phyloP scores from a whole-genome alignment of 2,329 filamentous ascomycete genomes.

The Trichoderma koningiopsis region DNA sequence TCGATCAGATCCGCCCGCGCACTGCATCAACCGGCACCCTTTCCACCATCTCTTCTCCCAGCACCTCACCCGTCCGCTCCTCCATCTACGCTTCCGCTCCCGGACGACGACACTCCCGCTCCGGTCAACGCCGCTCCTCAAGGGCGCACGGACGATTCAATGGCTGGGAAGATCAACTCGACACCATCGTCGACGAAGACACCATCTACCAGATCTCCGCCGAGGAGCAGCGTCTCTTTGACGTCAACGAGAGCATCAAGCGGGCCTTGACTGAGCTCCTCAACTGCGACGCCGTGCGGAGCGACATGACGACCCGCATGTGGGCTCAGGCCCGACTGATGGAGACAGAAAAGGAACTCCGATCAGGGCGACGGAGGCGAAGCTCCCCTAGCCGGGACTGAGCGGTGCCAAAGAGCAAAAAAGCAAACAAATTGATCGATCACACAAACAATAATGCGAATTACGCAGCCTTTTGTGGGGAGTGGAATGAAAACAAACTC shows the following conservation, averaged over 20 bases:
- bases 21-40: slow-evolving; percentile 38
- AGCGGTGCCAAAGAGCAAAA: not conserved
- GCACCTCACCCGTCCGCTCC: slow-evolving; percentile 61
- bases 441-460: slow-evolving; percentile 3
- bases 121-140: slow-evolving; percentile 24
- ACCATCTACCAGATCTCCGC: slow-evolving; percentile 52
- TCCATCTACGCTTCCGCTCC: slow-evolving; percentile 44
- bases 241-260: slow-evolving; percentile 64
- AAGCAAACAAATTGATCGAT: not conserved
- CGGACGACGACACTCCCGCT: slow-evolving; percentile 40
- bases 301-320: slow-evolving; percentile 54
- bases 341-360: slow-evolving; percentile 62
- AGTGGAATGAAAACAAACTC: not conserved
- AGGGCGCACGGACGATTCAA: slow-evolving; percentile 38
- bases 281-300: slow-evolving; percentile 59
- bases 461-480: slow-evolving; percentile 12
- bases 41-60: slow-evolving; percentile 52
- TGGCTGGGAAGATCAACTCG: slow-evolving; percentile 41
- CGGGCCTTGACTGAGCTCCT: slow-evolving; percentile 62
- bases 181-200: slow-evolving; percentile 51
- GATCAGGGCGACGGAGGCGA: slow-evolving; percentile 54
- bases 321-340: slow-evolving; percentile 62
- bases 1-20: slow-evolving; percentile 53
- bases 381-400: slow-evolving; percentile 41
- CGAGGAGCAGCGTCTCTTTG: slow-evolving; percentile 56